phyloP scores from a whole-genome alignment of 2,329 filamentous ascomycete species.

The Aspergillus proliferans region DNA sequence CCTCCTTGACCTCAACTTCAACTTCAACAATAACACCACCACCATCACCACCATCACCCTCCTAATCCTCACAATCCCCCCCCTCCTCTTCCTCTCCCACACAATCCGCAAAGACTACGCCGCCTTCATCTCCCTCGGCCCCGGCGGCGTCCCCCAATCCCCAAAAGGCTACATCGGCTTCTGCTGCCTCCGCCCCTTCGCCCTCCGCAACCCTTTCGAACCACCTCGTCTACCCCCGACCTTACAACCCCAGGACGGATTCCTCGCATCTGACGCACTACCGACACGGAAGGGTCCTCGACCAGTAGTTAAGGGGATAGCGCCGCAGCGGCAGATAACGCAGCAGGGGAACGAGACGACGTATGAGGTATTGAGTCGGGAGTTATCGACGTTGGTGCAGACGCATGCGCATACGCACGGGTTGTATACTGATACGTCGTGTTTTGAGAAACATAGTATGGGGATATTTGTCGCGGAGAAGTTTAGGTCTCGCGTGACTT shows the following conservation, averaged over 20 bases:
- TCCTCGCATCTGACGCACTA: not conserved
- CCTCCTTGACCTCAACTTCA: not conserved
- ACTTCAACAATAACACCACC: not conserved
- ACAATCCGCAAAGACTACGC: conserved; percentile 57
- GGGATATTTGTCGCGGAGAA: conserved; percentile 60
- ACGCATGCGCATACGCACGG: not conserved
- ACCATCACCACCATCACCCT: not conserved
- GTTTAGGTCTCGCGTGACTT: conserved; percentile 16
- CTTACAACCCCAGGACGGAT: conserved; percentile 42
- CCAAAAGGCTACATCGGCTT: conserved; percentile 67
- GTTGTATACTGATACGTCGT: conserved; percentile 58
- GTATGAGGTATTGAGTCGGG: not conserved
- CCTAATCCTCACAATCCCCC: conserved; percentile 36
- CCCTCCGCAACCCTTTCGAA: conserved; percentile 62
- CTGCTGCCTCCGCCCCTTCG: conserved; percentile 65
- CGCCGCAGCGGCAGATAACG: not conserved
- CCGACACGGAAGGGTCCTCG: not conserved
- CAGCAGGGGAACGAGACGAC: not conserved
- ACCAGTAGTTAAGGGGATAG: not conserved
- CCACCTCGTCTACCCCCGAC: conserved; percentile 50
- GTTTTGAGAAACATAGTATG: conserved; percentile 75
- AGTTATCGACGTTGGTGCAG: not conserved
- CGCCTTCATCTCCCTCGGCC: conserved; percentile 70
- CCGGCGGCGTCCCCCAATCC: conserved; percentile 72
- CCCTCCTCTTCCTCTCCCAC: conserved; percentile 49